phyloP scores from a whole-genome alignment of 75 land plant species.

The Adiantum capillusveneris region DNA sequence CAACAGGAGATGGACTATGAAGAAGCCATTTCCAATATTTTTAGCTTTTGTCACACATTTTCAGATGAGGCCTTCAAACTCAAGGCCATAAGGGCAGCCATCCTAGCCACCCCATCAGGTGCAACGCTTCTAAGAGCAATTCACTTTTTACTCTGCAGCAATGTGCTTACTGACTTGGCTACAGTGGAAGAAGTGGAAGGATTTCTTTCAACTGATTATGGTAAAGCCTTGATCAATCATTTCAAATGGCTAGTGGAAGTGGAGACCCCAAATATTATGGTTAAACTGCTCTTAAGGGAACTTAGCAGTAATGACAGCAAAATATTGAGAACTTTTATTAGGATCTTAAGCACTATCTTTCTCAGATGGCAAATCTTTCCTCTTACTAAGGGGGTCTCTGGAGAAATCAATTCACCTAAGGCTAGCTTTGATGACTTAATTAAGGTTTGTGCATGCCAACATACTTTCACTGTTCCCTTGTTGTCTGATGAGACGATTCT shows the following conservation, averaged over 20 bases:
- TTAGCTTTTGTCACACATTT: not conserved
- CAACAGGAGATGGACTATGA: not conserved
- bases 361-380: not conserved
- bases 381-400: not conserved
- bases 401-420: not conserved
- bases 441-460: not conserved
- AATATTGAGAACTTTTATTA: not conserved
- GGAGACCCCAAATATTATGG: not conserved
- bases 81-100: not conserved
- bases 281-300: not conserved
- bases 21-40: not conserved
- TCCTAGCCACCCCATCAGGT: not conserved
- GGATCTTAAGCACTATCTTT: not conserved
- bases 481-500: not conserved
- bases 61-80: not conserved
- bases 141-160: not conserved
- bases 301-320: not conserved
- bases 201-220: not conserved
- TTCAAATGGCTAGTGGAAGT: not conserved
- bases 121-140: not conserved
- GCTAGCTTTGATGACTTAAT: not conserved
- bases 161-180: not conserved
- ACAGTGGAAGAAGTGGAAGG: slow-evolving; percentile 2
- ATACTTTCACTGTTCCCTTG: not conserved
- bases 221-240: not conserved